Base-by-base conservation (phyloP, 768 basidiomycete genomes). In the Austroboletus eburneus region DNA sequence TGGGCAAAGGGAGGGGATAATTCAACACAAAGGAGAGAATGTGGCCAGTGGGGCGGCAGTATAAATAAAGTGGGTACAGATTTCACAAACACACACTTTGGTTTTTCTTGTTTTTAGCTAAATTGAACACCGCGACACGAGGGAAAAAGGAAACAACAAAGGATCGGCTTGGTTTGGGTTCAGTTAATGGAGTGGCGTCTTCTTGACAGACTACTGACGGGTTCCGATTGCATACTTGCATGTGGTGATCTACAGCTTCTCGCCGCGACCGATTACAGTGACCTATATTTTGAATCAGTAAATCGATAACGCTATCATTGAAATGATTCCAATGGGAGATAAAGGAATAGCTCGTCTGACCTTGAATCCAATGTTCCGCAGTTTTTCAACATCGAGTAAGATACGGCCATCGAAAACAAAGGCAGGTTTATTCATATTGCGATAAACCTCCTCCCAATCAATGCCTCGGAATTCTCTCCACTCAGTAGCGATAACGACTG, bases 401-500 rank as follows among this genome's bases (percentile, higher is more conserved):
- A 96, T 72, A 25, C 93, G 80, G 5, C 93, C 93, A 63, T 98
- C 95, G 60, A 97, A 97, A 54, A 99, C 78, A 62, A 96, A 98
- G 5, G 96, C 95, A n/a, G 96, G 96, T 76, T 98, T 96, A 61
- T 86, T 88, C 91, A 97, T 97, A 60, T 75, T 70, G 42, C 72
- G 66, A 71, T 97, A 96, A 34, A 97, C 87, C 29, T 72, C 71
- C 57, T 79, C 66, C 96, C 96, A 99, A 69, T 94, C 83, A 54
- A 99, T 87, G 32, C 85, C 78, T 61, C 78, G 79, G 80, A 99
- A 99, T 70, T 97, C 94, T 66, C 86, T 90, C 95, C 93, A 96
- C 69, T 95, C 95, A 3, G 96, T 99, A 22, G 91, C 91, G 57
- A 99, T 85, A 39, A 98, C 90, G 53, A 99, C 81, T 4, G 92